Conservation (phyloP, 805 yeast genomes). For the Cyberlindnera maritima region DNA sequence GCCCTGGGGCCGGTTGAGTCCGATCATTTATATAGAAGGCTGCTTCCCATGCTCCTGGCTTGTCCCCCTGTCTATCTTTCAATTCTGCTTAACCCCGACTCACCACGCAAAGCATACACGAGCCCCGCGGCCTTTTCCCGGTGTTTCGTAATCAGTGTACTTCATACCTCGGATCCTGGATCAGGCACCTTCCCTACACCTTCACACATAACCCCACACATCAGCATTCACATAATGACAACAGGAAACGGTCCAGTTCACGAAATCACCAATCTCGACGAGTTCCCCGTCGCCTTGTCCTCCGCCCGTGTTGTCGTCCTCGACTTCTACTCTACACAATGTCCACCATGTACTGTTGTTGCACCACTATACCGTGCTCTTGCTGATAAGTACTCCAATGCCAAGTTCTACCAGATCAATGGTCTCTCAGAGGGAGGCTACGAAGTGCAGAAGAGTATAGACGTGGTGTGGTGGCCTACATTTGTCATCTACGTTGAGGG, state of each 20-base stretch:
- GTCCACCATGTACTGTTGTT: slow-evolving; percentile 27
- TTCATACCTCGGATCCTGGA: too few species aligned
- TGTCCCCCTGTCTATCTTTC: neutral
- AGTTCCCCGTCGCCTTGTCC: slow-evolving; percentile 13
- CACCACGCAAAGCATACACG: too few species aligned
- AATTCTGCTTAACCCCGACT: too few species aligned
- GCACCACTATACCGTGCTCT: slow-evolving; percentile 23
- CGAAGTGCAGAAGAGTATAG: slow-evolving; percentile 21
- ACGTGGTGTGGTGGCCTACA: slow-evolving; percentile 31
- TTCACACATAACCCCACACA: neutral
- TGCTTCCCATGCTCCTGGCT: neutral
- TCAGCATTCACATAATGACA: slow-evolving; percentile 1
- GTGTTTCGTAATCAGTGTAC: too few species aligned
- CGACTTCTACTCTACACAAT: slow-evolving; percentile 26
- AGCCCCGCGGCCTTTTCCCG: too few species aligned
- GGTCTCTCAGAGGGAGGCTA: slow-evolving; percentile 21
- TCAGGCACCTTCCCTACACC: neutral
- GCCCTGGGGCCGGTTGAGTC: neutral
- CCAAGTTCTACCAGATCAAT: slow-evolving; percentile 24
- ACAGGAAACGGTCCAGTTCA: slow-evolving; percentile 4
- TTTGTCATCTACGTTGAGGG: slow-evolving; percentile 23
- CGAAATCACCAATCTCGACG: slow-evolving; percentile 16
- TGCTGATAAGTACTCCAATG: slow-evolving; percentile 21
- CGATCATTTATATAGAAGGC: neutral
- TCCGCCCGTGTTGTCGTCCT: slow-evolving; percentile 17